Evolutionary conservation across 2,329 filamentous ascomycete species (phyloP).

Genomic region (Endothia cerciana): DNA sequence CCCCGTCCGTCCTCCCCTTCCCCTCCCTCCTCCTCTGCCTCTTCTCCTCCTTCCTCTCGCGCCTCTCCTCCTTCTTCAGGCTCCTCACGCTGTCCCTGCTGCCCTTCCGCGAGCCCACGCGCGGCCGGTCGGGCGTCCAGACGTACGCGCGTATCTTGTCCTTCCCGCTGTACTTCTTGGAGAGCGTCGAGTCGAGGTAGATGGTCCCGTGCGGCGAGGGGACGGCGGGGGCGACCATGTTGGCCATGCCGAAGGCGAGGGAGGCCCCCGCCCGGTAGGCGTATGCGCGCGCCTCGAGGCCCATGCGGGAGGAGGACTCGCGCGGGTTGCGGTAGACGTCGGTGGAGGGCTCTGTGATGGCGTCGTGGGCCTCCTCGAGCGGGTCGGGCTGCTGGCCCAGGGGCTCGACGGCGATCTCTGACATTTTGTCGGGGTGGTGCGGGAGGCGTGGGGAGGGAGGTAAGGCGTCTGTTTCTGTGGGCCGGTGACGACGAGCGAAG

Average conservation of each 20-base stretch:
- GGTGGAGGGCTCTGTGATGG: conserved; percentile 15
- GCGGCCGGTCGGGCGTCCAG: conserved; percentile 40
- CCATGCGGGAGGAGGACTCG: conserved; percentile 49
- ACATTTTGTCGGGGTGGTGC: conserved; percentile 11
- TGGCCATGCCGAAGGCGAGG: conserved; percentile 47
- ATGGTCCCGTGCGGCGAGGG: conserved; percentile 44
- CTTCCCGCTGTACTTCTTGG: conserved; percentile 38
- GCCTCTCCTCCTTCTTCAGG: conserved; percentile 19
- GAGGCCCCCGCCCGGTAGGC: conserved; percentile 50
- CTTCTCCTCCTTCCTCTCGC: conserved; percentile 17
- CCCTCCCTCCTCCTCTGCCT: conserved; percentile 14
- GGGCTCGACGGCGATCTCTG: conserved; percentile 24
- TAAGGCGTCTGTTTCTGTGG: not conserved
- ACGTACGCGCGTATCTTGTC: conserved; percentile 53
- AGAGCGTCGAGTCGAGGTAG: conserved; percentile 49
- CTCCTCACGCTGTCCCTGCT: conserved; percentile 23
- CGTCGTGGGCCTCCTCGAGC: conserved; percentile 20
- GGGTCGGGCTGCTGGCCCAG: conserved; percentile 27
- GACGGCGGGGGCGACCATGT: conserved; percentile 46
- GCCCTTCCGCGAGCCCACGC: conserved; percentile 17
- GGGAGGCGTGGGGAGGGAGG: not conserved
- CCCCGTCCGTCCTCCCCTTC: conserved; percentile 18
- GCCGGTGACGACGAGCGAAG: not conserved
- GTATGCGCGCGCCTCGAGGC: conserved; percentile 46
- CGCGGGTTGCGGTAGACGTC: conserved; percentile 48